Evolutionary conservation across 2,329 filamentous ascomycete genomes (phyloP).

Genomic region (Capronia coronata): DNA sequence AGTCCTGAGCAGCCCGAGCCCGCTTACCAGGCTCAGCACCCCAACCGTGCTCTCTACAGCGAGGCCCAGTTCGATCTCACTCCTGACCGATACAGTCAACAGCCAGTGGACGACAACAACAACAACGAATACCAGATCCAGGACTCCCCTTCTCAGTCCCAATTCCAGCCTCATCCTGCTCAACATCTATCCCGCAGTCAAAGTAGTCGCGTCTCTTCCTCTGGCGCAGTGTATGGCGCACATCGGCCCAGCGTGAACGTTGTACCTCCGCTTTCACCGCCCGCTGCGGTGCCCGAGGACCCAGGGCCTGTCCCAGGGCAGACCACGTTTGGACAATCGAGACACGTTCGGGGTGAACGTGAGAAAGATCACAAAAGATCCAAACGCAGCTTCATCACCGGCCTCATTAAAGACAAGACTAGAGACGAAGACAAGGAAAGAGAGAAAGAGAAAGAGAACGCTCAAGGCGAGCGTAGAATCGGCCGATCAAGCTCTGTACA

Average conservation of each 20-base stretch:
- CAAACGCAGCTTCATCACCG: slow-evolving; percentile 24
- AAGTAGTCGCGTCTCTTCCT: slow-evolving; percentile 16
- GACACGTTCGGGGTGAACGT: slow-evolving; percentile 17
- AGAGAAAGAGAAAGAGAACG: slow-evolving; percentile 24
- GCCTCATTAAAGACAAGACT: slow-evolving; percentile 23
- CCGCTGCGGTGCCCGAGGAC: slow-evolving; percentile 16
- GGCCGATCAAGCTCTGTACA: slow-evolving; percentile 25
- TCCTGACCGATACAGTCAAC: slow-evolving; percentile 12
- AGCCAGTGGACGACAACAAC: slow-evolving; percentile 6
- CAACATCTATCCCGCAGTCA: slow-evolving; percentile 20
- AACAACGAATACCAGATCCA: slow-evolving; percentile 14
- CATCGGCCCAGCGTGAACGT: slow-evolving; percentile 24
- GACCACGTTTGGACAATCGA: slow-evolving; percentile 26
- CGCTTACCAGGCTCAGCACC: background rate
- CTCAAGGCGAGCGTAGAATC: slow-evolving; percentile 16
- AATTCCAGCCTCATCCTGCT: slow-evolving; percentile 17
- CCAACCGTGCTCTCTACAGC: background rate
- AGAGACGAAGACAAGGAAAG: slow-evolving; percentile 25
- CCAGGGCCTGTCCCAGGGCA: slow-evolving; percentile 21
- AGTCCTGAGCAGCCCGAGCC: slow-evolving; percentile 5
- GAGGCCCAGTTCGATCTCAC: background rate
- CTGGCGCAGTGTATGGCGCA: slow-evolving; percentile 19
- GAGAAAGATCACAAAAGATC: slow-evolving; percentile 25
- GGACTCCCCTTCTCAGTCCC: slow-evolving; percentile 14
- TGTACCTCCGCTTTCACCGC: slow-evolving; percentile 19